Conservation (phyloP, 371 early-diverging fungal genomes). For the Rhizomucor miehei region DNA sequence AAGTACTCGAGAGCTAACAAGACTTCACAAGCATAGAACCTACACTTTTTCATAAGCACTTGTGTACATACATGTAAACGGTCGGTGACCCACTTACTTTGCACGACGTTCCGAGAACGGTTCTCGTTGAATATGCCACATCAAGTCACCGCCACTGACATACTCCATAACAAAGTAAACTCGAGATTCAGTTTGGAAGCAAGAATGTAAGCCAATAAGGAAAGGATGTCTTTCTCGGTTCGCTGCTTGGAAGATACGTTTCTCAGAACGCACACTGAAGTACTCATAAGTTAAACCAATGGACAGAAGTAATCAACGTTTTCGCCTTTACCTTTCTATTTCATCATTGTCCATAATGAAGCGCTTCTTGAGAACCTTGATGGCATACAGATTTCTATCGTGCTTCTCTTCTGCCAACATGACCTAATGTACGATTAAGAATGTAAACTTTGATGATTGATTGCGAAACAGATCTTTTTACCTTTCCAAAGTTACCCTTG, state of each 20-base stretch:
- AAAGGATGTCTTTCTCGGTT: conserved; percentile 94
- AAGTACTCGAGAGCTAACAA: conserved; percentile 83
- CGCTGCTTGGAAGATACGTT: conserved; percentile 89
- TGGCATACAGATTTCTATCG: conserved; percentile 84
- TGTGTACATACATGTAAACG: neutral
- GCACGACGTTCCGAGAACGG: conserved; percentile 87
- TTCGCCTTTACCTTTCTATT: conserved; percentile 65
- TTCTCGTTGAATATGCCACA: conserved; percentile 94
- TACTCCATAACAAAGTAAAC: conserved; percentile 99
- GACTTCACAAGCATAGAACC: conserved; percentile 97
- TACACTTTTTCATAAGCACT: conserved; percentile 6
- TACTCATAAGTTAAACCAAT: neutral
- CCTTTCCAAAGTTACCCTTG: conserved; percentile 98
- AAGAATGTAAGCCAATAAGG: conserved; percentile 93
- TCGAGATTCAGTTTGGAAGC: conserved; percentile 93
- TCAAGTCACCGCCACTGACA: conserved; percentile 98
- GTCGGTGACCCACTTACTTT: conserved; percentile 46
- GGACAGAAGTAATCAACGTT: too few species aligned
- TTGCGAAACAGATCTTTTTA: conserved; percentile 15
- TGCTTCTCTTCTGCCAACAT: conserved; percentile 94
- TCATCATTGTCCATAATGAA: conserved; percentile 93
- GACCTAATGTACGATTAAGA: conserved; percentile 49
- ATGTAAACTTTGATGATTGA: neutral
- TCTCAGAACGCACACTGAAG: conserved; percentile 83
- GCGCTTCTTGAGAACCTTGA: conserved; percentile 98